A percentile compares a stretch with the other conserved stretches of the same genome.
phyloP scores from a whole-genome alignment of 208 protist genomes.

The Angomonas deanei region DNA sequence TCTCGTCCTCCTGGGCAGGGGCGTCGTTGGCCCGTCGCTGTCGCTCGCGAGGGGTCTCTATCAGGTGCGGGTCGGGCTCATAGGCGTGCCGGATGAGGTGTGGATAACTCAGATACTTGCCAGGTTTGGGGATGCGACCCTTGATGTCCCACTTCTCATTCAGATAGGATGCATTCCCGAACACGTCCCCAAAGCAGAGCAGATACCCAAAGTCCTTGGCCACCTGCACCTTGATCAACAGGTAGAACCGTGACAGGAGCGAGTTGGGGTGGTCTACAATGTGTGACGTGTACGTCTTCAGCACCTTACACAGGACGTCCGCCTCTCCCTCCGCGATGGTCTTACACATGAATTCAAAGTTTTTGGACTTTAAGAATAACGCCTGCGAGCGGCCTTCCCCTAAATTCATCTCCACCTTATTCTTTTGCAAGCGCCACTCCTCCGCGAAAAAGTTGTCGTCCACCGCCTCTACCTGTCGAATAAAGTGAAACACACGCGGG shows the following conservation, averaged over 20 bases:
- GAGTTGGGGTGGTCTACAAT: conserved; percentile 36
- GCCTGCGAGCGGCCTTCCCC: conserved; percentile 80
- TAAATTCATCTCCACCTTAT: conserved; percentile 49
- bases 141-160: conserved; percentile 89
- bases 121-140: conserved; percentile 76
- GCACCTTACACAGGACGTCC: conserved; percentile 43
- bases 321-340: conserved; percentile 72
- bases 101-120: conserved; percentile 61
- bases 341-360: conserved; percentile 78
- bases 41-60: conserved; percentile 23
- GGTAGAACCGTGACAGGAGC: conserved; percentile 78
- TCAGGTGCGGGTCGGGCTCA: conserved; percentile 47
- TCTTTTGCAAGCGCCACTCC: conserved; percentile 67
- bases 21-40: not conserved
- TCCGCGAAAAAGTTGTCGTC: conserved; percentile 40
- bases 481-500: conserved; percentile 58
- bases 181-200: conserved; percentile 77
- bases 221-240: conserved; percentile 52
- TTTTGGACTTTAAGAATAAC: conserved; percentile 74
- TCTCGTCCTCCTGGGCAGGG: conserved; percentile 7
- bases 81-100: conserved; percentile 44
- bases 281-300: conserved; percentile 51
- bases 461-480: conserved; percentile 50
- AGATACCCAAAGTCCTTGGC: conserved; percentile 55
- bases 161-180: conserved; percentile 33